Evolutionary conservation across 176 grass and related monocot species (phyloP).

Genomic region (Melocanna baccifera): DNA sequence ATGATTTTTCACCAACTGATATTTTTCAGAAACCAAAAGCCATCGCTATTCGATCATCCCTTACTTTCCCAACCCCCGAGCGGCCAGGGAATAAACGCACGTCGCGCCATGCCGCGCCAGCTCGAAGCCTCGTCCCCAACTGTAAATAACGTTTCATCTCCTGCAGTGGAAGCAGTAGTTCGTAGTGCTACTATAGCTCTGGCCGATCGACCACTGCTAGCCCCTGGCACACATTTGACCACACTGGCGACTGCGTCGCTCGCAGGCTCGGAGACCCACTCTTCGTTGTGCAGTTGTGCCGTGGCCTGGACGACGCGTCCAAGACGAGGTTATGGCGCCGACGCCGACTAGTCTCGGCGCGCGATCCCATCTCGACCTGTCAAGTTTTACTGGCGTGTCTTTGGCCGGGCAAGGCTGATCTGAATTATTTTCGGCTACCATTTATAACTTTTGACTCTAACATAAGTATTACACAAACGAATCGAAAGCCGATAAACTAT

Average conservation of each 20-base stretch:
- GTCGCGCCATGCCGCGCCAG: conserved; percentile 10
- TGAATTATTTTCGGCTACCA: too few species aligned
- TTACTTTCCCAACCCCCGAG: background rate
- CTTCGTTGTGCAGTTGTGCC: background rate
- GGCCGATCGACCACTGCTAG: background rate
- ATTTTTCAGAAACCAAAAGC: too few species aligned
- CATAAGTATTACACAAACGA: too few species aligned
- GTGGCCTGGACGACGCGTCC: conserved; percentile 37
- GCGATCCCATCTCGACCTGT: conserved; percentile 33
- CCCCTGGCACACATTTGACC: background rate
- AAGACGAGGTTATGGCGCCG: conserved; percentile 5
- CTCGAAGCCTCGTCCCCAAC: background rate
- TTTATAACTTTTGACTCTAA: too few species aligned
- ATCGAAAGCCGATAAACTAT: too few species aligned
- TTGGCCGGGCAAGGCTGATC: too few species aligned
- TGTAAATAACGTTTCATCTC: conserved; percentile 28
- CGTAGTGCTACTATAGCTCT: background rate
- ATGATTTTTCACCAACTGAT: too few species aligned
- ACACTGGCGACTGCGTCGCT: background rate
- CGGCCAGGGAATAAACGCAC: conserved; percentile 43
- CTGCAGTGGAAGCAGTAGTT: background rate
- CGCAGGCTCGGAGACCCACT: conserved; percentile 17
- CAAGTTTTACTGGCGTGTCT: too few species aligned
- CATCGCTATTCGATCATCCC: too few species aligned
- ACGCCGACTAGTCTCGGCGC: conserved; percentile 37